Conservation (phyloP, 192 early-diverging fungal genomes). For the Coemansia sp. region DNA sequence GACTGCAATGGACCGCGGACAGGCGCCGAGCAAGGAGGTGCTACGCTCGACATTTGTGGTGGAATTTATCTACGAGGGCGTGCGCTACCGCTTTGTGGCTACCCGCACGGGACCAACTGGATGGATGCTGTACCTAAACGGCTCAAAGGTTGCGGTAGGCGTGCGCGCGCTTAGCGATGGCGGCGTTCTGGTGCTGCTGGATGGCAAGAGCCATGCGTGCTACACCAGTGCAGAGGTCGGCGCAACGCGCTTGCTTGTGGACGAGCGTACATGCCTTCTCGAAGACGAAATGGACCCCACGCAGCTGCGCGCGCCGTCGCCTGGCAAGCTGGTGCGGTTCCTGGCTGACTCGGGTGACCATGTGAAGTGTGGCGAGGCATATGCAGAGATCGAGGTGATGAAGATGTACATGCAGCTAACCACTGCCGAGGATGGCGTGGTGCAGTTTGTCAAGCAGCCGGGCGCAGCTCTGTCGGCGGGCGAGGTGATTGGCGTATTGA, state of each 20-base stretch:
- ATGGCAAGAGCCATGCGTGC: slow-evolving; percentile 88
- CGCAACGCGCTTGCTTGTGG: slow-evolving; percentile 83
- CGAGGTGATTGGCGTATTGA: slow-evolving; percentile 90
- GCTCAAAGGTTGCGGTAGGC: slow-evolving; percentile 77
- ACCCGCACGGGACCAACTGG: slow-evolving; percentile 78
- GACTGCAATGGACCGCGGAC: slow-evolving; percentile 86
- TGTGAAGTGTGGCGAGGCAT: slow-evolving; percentile 83
- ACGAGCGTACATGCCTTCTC: slow-evolving; percentile 86
- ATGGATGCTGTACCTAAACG: slow-evolving; percentile 79
- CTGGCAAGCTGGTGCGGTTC: slow-evolving; percentile 94
- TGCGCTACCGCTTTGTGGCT: slow-evolving; percentile 88
- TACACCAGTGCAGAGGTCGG: slow-evolving; percentile 89
- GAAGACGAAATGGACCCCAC: slow-evolving; percentile 98
- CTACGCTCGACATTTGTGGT: slow-evolving; percentile 73
- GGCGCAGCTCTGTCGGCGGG: slow-evolving; percentile 81
- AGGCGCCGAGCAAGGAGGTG: slow-evolving; percentile 75
- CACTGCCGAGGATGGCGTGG: slow-evolving; percentile 84
- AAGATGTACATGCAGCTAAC: slow-evolving; percentile 99
- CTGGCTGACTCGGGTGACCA: slow-evolving; percentile 93
- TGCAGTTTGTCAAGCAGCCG: slow-evolving; percentile 85
- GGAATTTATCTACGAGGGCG: slow-evolving; percentile 90
- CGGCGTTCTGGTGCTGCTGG: slow-evolving; percentile 84
- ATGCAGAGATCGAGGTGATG: slow-evolving; percentile 99
- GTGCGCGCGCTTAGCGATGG: slow-evolving; percentile 88
- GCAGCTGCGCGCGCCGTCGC: slow-evolving; percentile 90